Evolutionary conservation across 2,329 filamentous ascomycete genomes (phyloP), one percentile per base, ranked within the genome.

Genomic region (Domatiomyces globalis): DNA sequence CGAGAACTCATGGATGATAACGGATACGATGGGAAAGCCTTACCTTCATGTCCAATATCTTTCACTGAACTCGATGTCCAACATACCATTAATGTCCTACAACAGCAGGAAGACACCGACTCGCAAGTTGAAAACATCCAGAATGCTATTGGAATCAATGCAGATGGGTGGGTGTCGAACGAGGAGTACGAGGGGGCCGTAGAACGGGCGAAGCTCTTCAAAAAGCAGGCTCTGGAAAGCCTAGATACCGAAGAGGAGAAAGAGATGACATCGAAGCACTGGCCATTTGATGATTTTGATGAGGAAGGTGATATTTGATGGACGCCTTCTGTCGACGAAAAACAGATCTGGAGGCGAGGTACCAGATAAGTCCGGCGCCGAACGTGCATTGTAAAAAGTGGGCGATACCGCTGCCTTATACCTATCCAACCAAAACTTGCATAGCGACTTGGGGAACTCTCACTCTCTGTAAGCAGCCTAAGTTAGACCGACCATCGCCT

Each of bases 111-210:
- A 52, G 59, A 60, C 42, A 55, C 56, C 2, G 59, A 63, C 53
- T 52, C 44, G 2, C 57, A 57, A 18, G 56, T 62, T 45, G 54
- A 61, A 27, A 42, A 51, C 43, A 54, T 59, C 45, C 52, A 51
- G 39, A 10, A 61, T 43, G 46, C 18, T 47, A 45, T 64, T 43
- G 60, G 56, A 2, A 49, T 63, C 22, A 55, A 57, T 43, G 10
- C 54, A 19, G 52, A 63, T 7, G 61, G 60, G 5, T 64, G 60
- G 61, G 54, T 58, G 0, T 50, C 59, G n/a, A 55, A 54, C 49
- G 51, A 58, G n/a, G 48, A 57, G 33, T 64, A 60, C 49, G 52
- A 61, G 4, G 52, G 52, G 49, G 55, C 56, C 25, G 58, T 49
- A 45, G 46, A 43, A 55, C 33, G 46, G 12, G 60, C 52, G 7